These are phyloP conservation scores for Fusarium mundagurra DNA, from an alignment of 2,329 filamentous ascomycete species.

Conservation along the genomic window DNA sequence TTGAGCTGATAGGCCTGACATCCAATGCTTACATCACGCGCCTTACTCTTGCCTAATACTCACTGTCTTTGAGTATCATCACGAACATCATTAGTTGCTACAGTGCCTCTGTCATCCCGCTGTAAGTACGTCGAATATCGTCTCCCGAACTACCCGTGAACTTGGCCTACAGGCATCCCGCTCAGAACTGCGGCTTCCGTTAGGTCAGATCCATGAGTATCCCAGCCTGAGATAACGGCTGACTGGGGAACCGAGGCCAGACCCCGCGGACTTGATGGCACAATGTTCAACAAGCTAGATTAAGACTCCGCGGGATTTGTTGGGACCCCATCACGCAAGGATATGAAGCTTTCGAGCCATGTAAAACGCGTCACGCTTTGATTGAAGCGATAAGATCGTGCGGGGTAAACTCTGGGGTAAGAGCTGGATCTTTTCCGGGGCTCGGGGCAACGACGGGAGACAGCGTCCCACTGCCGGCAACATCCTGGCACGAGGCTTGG, in stretches of 20 bases:
- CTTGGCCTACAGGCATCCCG: not conserved
- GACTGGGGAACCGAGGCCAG: no score
- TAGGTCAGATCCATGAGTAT: not conserved
- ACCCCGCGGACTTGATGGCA: not conserved
- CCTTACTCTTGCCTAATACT: not conserved
- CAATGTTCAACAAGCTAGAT: not conserved
- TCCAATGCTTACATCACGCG: no score
- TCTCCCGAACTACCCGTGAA: not conserved
- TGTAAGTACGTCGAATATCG: rapidly evolving
- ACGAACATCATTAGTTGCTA: not conserved
- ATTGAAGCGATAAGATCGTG: not conserved
- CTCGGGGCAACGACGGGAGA: not conserved
- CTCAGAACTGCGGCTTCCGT: rapidly evolving
- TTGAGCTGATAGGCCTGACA: not conserved
- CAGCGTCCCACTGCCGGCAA: not conserved
- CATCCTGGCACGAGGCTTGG: not conserved
- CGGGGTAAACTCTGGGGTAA: not conserved
- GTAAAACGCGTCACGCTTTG: not conserved
- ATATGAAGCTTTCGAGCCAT: not conserved
- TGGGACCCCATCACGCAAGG: not conserved
- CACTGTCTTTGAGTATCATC: rapidly evolving
- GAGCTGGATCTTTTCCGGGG: not conserved
- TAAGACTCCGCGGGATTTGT: not conserved
- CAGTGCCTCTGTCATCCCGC: rapidly evolving
- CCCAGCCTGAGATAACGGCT: not conserved